Percentiles rank a stretch among this genome's conserved stretches.
These are phyloP conservation scores for Candida nanaspora DNA, from an alignment of 805 yeast genomes.

Conservation along the genomic window DNA sequence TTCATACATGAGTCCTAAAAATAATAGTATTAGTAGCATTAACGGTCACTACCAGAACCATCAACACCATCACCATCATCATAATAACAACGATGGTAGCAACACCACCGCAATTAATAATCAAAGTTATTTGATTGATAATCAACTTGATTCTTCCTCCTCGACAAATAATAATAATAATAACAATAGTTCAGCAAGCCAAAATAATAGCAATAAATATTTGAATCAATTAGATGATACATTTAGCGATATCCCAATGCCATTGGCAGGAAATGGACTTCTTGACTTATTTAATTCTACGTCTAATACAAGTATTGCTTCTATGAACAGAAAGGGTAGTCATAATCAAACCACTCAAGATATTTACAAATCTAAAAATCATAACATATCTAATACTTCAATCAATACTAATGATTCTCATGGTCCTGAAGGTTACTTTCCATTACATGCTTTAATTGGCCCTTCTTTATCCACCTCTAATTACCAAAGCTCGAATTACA, in stretches of 20 bases:
- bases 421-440: slow-evolving; percentile 24
- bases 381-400: slow-evolving; percentile 10
- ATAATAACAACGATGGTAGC: too few species aligned
- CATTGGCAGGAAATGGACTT: slow-evolving; percentile 24
- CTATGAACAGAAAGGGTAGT: too few species aligned
- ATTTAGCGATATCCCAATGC: slow-evolving; percentile 13
- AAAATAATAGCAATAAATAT: neutral
- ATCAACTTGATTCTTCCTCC: too few species aligned
- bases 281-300: slow-evolving; percentile 20
- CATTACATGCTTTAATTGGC: slow-evolving; percentile 26
- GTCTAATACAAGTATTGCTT: neutral
- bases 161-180: neutral
- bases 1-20: too few species aligned
- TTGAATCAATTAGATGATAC: neutral
- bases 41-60: too few species aligned
- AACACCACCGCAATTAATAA: too few species aligned
- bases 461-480: slow-evolving; percentile 8
- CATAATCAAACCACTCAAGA: too few species aligned
- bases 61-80: too few species aligned
- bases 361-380: slow-evolving; percentile 1
- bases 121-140: too few species aligned
- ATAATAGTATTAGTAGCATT: too few species aligned
- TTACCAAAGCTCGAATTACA: neutral
- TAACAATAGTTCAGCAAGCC: neutral
- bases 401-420: slow-evolving; percentile 12